Conservation (phyloP, 108 stramenopile genomes). For the Seminavis robusta region DNA sequence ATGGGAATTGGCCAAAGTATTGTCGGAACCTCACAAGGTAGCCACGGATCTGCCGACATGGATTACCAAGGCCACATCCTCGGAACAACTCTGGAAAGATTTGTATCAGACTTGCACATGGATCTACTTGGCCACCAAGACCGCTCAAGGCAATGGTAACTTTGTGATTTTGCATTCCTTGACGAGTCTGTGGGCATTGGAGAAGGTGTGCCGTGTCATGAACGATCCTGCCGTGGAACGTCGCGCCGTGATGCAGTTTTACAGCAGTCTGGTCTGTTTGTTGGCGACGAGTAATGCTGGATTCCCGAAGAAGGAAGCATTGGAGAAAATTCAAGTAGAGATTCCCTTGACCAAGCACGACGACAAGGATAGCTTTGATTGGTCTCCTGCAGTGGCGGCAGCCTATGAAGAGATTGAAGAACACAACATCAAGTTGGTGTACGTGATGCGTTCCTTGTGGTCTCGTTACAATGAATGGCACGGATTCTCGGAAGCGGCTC, state of each 20-base stretch:
- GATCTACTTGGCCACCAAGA: slow-evolving; percentile 9
- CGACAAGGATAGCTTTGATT: not conserved
- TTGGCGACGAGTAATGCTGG: not conserved
- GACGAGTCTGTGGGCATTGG: slow-evolving; percentile 15
- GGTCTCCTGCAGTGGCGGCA: not conserved
- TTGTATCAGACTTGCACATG: slow-evolving; percentile 4
- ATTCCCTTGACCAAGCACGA: not conserved
- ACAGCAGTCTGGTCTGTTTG: not conserved
- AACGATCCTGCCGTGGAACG: slow-evolving; percentile 4
- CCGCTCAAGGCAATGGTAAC: slow-evolving; percentile 8
- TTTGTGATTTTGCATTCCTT: slow-evolving; percentile 12
- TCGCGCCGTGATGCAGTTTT: not conserved
- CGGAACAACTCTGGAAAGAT: slow-evolving; percentile 2
- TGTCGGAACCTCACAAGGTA: slow-evolving; percentile 9
- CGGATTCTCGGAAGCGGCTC: slow-evolving; percentile 14
- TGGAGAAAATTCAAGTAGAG: not conserved
- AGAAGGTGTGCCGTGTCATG: slow-evolving; percentile 1
- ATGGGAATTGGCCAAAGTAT: slow-evolving; percentile 15
- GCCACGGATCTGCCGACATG: slow-evolving; percentile 11
- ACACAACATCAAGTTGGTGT: slow-evolving; percentile 26
- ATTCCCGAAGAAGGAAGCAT: not conserved
- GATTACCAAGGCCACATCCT: not conserved
- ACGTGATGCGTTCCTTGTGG: slow-evolving; percentile 16
- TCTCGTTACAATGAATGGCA: slow-evolving; percentile 8
- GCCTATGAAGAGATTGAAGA: slow-evolving; percentile 13